These are phyloP conservation scores for Pestalotiopsis sp. DNA, from an alignment of 2,329 filamentous ascomycete species.

Conservation along the genomic window DNA sequence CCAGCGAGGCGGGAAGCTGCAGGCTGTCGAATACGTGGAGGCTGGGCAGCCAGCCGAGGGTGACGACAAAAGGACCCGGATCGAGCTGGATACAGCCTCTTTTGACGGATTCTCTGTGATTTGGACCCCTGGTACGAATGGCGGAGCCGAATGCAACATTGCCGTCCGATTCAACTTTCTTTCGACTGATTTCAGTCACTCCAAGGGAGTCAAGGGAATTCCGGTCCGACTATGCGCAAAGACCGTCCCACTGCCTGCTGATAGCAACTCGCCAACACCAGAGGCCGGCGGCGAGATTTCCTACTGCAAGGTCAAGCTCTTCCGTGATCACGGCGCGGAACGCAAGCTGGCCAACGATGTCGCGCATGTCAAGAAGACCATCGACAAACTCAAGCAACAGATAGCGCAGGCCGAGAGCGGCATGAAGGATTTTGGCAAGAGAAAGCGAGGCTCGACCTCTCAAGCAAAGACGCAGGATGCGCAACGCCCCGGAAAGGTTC, in stretches of 20 bases:
- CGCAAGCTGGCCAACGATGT: conserved; percentile 94
- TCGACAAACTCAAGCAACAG: conserved; percentile 94
- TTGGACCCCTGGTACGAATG: conserved; percentile 77
- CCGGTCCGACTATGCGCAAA: conserved; percentile 92
- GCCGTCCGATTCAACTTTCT: conserved; percentile 97
- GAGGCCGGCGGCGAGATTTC: conserved; percentile 71
- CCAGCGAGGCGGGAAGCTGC: conserved; percentile 86
- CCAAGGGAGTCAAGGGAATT: conserved; percentile 97
- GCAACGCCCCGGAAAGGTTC: conserved; percentile 76
- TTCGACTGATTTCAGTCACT: conserved; percentile 98
- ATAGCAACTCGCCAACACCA: conserved; percentile 48
- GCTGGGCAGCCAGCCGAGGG: conserved; percentile 60
- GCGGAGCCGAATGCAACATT: conserved; percentile 76
- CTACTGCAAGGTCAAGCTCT: conserved; percentile 96
- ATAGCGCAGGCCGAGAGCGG: conserved; percentile 77
- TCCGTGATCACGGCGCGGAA: conserved; percentile 93
- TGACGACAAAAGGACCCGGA: conserved; percentile 67
- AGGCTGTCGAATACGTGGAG: conserved; percentile 93
- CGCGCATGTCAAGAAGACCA: conserved; percentile 92
- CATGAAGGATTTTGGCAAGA: conserved; percentile 67
- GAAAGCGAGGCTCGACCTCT: conserved; percentile 55
- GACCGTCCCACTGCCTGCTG: conserved; percentile 68
- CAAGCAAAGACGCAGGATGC: conserved; percentile 47
- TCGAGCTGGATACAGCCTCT: conserved; percentile 75
- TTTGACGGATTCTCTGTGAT: conserved; percentile 93